phyloP scores from a whole-genome alignment of 257 asterid species.

The Solanum verrucosum region DNA sequence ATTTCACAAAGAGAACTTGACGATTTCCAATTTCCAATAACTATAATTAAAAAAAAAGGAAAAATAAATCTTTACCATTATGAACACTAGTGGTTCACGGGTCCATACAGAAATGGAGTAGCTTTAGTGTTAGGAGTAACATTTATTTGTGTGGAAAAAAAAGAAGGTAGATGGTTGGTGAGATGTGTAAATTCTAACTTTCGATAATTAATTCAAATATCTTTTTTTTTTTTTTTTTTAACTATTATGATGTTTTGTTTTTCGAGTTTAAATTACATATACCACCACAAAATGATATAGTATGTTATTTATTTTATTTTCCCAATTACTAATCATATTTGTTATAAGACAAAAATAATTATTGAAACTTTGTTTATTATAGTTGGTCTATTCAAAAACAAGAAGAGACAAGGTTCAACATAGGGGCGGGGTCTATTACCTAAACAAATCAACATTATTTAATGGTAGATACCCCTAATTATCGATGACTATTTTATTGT shows the following conservation, averaged over 20 bases:
- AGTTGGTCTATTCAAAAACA: not conserved
- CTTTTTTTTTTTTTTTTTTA: not conserved
- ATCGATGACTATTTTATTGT: not conserved
- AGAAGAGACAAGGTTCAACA: not conserved
- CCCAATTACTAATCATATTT: not conserved
- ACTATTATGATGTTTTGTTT: not conserved
- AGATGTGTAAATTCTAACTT: not conserved
- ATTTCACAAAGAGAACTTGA: not conserved
- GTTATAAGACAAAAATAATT: not conserved
- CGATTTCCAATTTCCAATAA: not conserved
- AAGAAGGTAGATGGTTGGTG: not conserved
- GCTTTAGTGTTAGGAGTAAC: not conserved
- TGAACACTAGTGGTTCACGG: constrained; percentile 29
- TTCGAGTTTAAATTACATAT: not conserved
- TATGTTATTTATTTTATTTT: not conserved
- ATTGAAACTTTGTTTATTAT: not conserved
- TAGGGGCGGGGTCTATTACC: not conserved
- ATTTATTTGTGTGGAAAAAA: not conserved
- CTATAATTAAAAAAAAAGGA: not conserved
- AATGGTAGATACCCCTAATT: not conserved
- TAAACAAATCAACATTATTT: not conserved
- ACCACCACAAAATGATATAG: not conserved
- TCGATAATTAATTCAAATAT: not conserved
- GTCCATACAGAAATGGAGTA: not conserved
- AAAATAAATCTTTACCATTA: constrained; percentile 15